Base-by-base conservation (phyloP, 169 alveolate genomes). In the Amoebophrya sp. region DNA sequence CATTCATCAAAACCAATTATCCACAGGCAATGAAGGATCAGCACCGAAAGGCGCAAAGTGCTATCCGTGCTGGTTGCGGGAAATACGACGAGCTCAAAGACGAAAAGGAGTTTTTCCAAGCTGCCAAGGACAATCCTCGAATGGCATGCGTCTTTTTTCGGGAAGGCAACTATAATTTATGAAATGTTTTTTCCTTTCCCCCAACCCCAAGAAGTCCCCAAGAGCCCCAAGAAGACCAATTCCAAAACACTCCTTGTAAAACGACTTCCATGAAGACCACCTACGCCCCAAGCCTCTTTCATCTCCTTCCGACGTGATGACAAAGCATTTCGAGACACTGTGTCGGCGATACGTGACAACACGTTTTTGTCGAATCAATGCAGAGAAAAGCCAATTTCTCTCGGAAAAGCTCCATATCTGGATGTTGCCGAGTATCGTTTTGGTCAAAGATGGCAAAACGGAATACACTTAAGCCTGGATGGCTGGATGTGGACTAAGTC, bases 21-120 rank as follows among this genome's bases (percentile, higher is more conserved):
- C 18, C 18, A 47, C 83, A 65, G 83, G 83, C 83, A 10, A 65
- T 65, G 83, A 65, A 65, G 83, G 83, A 65, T 36, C 18, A 65
- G 38, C 83, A 65, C 83, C 83, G 83, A 10, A 65, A 65, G 83
- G 83, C 83, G 83, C 83, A 65, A 36, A n/a, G n/a, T n/a, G 83
- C 83, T 0, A 65, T 65, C 83, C 83, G 83, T 10, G n/a, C 18
- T 36, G 83, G 83, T 10, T 65, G 83, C 26, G 83, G 83, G 36
- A 65, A 65, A 36, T 65, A 65, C 83, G 83, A 65, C 33, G 83
- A 65, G 26, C 18, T 65, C 2, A 65, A 26, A 26, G 83, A 65
- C 83, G 83, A 65, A 18, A 65, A 65, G 83, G 83, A 65, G 83
- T 65, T 65, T 18, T 65, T 65, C 83, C 39, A 65, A 6, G 83